Conservation (phyloP, 2,329 filamentous ascomycete species). For the Stenocarpella maydis region DNA sequence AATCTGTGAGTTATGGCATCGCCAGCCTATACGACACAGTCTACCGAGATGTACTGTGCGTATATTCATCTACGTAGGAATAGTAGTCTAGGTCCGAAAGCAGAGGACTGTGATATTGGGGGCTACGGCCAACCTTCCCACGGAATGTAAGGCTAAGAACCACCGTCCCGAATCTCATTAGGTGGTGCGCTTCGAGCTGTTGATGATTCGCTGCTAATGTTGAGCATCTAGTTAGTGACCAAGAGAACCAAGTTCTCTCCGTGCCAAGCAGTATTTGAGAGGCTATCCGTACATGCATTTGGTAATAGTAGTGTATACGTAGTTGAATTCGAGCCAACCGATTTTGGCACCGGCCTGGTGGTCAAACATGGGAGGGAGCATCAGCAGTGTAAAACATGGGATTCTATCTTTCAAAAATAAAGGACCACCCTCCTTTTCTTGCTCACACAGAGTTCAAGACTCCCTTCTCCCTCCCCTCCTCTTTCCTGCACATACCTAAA, state of each 20-base stretch:
- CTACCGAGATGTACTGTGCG: background rate
- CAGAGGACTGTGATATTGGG: background rate
- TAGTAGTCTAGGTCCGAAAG: background rate
- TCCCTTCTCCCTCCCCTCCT: background rate
- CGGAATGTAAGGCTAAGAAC: background rate
- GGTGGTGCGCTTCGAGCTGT: background rate
- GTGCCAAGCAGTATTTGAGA: too few species aligned
- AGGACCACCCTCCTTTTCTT: background rate
- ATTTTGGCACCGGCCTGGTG: background rate
- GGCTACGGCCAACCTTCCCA: background rate
- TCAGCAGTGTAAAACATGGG: background rate
- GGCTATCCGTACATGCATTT: too few species aligned
- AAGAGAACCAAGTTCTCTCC: background rate
- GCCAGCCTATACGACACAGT: background rate
- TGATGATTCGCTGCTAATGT: background rate
- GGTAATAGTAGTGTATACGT: background rate
- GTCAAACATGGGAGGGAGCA: too few species aligned
- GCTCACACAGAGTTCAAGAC: background rate
- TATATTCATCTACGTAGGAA: too few species aligned
- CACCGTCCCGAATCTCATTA: background rate
- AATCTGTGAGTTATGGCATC: slow-evolving; percentile 1
- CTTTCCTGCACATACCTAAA: too few species aligned
- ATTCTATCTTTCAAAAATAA: background rate
- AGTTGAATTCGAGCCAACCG: background rate
- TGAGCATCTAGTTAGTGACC: background rate